These are phyloP conservation scores for Podospora anserina DNA, from an alignment of 495 filamentous ascomycete species.

Conservation along the genomic window DNA sequence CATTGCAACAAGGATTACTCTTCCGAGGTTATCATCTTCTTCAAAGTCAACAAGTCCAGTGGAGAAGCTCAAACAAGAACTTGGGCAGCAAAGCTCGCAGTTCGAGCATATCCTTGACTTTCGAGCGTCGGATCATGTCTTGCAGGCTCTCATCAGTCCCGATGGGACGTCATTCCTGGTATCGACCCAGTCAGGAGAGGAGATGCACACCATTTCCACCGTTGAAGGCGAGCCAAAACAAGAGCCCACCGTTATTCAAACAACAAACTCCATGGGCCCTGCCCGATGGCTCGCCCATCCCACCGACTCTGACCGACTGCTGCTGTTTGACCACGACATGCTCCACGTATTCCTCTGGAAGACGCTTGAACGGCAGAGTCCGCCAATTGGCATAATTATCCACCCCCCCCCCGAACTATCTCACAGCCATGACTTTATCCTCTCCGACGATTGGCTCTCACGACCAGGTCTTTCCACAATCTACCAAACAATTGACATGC, in stretches of 20 bases:
- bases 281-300: constrained; percentile 20
- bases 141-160: constrained; percentile 18
- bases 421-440: not conserved
- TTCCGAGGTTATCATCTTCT: constrained; percentile 4
- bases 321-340: constrained; percentile 11
- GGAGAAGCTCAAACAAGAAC: constrained; percentile 16
- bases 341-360: constrained; percentile 21
- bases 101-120: constrained; percentile 17
- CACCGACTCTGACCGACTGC: constrained; percentile 10
- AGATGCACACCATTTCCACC: constrained; percentile 2
- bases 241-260: not conserved
- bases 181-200: constrained; percentile 15
- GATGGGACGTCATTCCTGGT: constrained; percentile 16
- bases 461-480: constrained; percentile 12
- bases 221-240: not conserved
- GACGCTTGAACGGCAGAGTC: constrained; percentile 9
- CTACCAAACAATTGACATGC: constrained; percentile 10
- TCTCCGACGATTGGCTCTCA: constrained; percentile 18
- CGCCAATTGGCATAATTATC: constrained; percentile 9
- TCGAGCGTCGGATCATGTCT: constrained; percentile 19
- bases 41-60: not conserved
- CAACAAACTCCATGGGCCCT: not conserved
- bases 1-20: constrained; percentile 18
- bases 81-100: constrained; percentile 9
- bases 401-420: constrained; percentile 11